phyloP scores from a whole-genome alignment of 108 stramenopile species.

The Poteriospumella lacustris region DNA sequence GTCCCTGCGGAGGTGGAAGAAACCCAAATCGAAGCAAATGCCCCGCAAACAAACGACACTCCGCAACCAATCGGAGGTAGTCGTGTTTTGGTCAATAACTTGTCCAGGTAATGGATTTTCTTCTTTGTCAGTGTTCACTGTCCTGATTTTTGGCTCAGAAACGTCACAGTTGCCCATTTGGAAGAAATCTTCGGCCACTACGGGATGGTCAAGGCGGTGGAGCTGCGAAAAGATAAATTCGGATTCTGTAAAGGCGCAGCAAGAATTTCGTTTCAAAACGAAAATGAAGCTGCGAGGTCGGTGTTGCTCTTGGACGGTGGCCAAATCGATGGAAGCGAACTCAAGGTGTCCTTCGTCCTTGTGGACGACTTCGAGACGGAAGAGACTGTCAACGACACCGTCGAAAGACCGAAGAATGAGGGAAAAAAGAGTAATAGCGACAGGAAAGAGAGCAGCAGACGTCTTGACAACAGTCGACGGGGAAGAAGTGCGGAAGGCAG shows the following conservation, averaged over 20 bases:
- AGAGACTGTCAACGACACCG: not conserved
- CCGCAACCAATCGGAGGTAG: no score
- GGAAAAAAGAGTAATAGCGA: not conserved
- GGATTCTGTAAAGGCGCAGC: constrained; percentile 38
- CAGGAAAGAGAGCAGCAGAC: no score
- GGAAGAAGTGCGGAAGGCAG: no score
- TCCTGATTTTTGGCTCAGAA: no score
- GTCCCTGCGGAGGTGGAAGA: no score
- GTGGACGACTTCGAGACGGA: constrained; percentile 13
- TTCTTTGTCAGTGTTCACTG: no score
- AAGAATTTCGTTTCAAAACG: constrained; percentile 35
- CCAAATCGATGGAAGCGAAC: constrained; percentile 44
- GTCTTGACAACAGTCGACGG: no score
- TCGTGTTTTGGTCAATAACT: no score
- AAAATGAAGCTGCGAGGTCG: constrained; percentile 49
- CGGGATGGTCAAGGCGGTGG: constrained; percentile 44
- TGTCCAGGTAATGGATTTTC: no score
- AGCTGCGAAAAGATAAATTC: constrained; percentile 43
- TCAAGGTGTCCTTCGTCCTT: constrained; percentile 49
- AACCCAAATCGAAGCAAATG: no score
- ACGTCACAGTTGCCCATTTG: constrained; percentile 47
- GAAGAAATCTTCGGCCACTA: constrained; percentile 50
- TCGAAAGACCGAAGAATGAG: not conserved
- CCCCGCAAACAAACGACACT: no score
- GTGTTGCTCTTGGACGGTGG: constrained; percentile 50